phyloP scores from a whole-genome alignment of 1,139 yeast genomes.

The Yamadazyma pseudoaaseri region DNA sequence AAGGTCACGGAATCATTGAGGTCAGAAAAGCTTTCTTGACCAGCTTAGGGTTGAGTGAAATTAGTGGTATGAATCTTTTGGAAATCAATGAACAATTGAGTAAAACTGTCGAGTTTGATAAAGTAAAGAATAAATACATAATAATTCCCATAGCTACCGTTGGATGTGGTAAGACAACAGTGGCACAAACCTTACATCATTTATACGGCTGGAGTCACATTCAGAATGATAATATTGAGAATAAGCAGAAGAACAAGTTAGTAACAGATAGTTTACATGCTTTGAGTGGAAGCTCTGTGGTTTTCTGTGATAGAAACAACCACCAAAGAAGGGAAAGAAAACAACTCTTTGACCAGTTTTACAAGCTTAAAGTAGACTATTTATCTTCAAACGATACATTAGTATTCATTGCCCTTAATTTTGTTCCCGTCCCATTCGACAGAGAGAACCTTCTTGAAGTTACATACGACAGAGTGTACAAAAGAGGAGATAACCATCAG shows the following conservation, averaged over 20 bases:
- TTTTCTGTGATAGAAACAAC: slow-evolving; percentile 82
- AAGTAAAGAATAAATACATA: slow-evolving; percentile 45
- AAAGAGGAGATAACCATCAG: slow-evolving; percentile 89
- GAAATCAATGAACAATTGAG: slow-evolving; percentile 21
- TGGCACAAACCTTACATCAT: slow-evolving; percentile 56
- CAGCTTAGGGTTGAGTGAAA: slow-evolving; percentile 31
- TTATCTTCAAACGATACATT: slow-evolving; percentile 29
- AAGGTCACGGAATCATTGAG: slow-evolving; percentile 73
- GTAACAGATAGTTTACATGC: slow-evolving; percentile 49
- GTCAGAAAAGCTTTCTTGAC: slow-evolving; percentile 62
- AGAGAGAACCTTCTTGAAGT: slow-evolving; percentile 41
- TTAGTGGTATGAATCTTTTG: slow-evolving; percentile 33
- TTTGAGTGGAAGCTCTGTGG: slow-evolving; percentile 41
- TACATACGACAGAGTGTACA: slow-evolving; percentile 58
- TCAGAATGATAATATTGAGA: slow-evolving; percentile 78
- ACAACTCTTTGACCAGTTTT: slow-evolving; percentile 60
- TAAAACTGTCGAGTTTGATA: slow-evolving; percentile 9
- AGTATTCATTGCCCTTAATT: slow-evolving; percentile 68
- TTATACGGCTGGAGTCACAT: slow-evolving; percentile 69
- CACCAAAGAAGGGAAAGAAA: slow-evolving; percentile 68
- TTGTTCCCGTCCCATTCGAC: slow-evolving; percentile 30
- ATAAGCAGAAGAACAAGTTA: slow-evolving; percentile 50
- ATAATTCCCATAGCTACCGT: slow-evolving; percentile 84
- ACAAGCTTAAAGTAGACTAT: slow-evolving; percentile 33
- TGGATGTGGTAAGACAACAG: slow-evolving; percentile 95